Conservation (phyloP, 73 alveolate genomes). For the Paramecium octaurelia region DNA sequence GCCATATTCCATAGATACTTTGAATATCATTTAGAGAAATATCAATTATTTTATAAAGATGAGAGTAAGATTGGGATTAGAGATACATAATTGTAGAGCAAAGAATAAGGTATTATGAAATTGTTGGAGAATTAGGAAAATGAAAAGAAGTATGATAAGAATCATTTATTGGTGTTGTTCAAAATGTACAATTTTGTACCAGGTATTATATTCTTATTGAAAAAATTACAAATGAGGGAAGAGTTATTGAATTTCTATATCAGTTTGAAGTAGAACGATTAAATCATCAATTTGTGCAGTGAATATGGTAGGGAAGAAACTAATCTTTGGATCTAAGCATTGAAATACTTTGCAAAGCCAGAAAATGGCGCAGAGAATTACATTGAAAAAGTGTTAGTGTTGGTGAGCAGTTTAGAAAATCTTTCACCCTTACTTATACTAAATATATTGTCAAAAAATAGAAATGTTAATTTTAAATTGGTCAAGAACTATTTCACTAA, state of each 20-base stretch:
- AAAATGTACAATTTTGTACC: conserved; percentile 78
- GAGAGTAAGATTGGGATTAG: background rate
- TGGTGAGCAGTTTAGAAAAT: background rate
- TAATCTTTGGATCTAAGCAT: conserved; percentile 80
- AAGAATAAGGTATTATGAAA: conserved; percentile 71
- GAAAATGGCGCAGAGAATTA: conserved; percentile 36
- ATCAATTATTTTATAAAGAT: conserved; percentile 35
- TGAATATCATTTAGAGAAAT: conserved; percentile 76
- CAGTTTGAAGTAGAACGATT: conserved; percentile 64
- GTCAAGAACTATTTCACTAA: conserved; percentile 36
- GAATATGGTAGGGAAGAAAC: conserved; percentile 71
- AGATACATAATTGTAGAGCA: conserved; percentile 16
- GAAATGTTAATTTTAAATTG: conserved; percentile 52
- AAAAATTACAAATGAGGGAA: conserved; percentile 72
- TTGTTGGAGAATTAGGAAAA: conserved; percentile 68
- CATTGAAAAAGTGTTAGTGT: background rate
- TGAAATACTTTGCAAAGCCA: conserved; percentile 54
- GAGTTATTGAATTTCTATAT: conserved; percentile 80
- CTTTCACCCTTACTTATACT: conserved; percentile 41
- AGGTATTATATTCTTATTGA: conserved; percentile 74
- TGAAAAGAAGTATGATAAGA: conserved; percentile 70
- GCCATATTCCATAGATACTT: conserved; percentile 79
- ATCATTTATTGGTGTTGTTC: conserved; percentile 82
- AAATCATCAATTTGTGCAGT: conserved; percentile 73
- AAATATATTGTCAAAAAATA: conserved; percentile 53